These are phyloP conservation scores for Rhodosporidiobolus sp. DNA, from an alignment of 768 basidiomycete species.

Conservation along the genomic window DNA sequence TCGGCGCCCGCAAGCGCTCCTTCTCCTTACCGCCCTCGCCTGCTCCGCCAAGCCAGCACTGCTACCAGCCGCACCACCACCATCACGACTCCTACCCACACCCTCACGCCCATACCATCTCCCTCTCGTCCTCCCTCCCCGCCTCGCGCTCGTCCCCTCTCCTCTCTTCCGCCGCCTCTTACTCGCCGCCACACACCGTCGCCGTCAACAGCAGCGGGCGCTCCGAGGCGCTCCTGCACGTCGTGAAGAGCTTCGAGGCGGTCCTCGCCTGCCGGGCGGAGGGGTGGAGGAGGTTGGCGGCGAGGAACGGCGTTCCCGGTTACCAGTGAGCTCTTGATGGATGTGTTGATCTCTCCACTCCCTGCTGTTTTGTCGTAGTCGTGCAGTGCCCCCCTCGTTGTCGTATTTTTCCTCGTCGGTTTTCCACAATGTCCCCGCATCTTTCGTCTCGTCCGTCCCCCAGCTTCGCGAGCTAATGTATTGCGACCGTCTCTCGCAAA, in stretches of 20 bases:
- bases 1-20: neutral
- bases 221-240: constrained; percentile 7
- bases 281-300: constrained; percentile 17
- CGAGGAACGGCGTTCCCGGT: too few relatives aligned
- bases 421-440: too few relatives aligned
- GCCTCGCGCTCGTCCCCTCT: constrained; percentile 4
- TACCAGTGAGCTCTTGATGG: too few relatives aligned
- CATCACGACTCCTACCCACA: neutral
- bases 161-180: neutral
- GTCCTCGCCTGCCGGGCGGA: constrained; percentile 22
- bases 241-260: constrained; percentile 25
- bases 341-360: too few relatives aligned
- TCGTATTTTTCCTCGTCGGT: too few relatives aligned
- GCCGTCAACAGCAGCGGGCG: neutral
- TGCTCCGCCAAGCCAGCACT: neutral
- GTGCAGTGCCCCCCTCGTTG: too few relatives aligned
- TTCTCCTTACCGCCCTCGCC: neutral
- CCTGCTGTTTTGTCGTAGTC: too few relatives aligned
- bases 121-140: neutral
- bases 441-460: too few relatives aligned
- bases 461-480: too few relatives aligned
- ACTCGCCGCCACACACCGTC: neutral
- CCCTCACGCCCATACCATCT: neutral
- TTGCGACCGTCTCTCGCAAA: too few relatives aligned
- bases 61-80: neutral